Evolutionary conservation across 2,329 filamentous ascomycete genomes (phyloP), one percentile per base, ranked within the genome.

Genomic region (Emergomyces orientalis): DNA sequence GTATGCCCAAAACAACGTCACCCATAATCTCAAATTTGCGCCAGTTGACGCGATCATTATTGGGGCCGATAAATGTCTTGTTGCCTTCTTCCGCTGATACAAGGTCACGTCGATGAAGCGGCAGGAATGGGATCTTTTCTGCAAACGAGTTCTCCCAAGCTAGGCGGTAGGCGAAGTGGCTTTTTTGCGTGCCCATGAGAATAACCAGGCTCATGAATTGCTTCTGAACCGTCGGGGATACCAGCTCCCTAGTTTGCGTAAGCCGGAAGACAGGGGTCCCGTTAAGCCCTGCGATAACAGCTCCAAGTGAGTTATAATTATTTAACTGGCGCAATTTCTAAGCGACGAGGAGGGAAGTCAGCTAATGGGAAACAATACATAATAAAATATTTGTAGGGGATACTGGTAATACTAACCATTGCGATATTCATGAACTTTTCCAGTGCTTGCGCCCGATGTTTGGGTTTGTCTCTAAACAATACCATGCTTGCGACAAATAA

Each of bases 1-100:
- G 95, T 62, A 99, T 87, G 1, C 90, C 88, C 64, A 97, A 81
- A 61, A 97, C 83, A 5, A 97, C 89, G 69, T 97, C 93, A 7
- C 92, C 92, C 76, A 97, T 86, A 39, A 99, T 88, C 75, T 97
- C 93, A 70, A 97, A 99, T 73, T 99, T 99, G 76, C 88, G 91
- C 94, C 94, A 99, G 73, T 97, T 97, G 73, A 99, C 90, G 60
- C 90, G 82, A 66, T 90, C 85, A 66, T 81, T 85, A 64, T 85
- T 82, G 1, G 84, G 81, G 8, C 89, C 90, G 1, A 97, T 80
- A 73, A 96, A 93, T 0, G 94, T 97, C 70, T 85, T 86, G 75
- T 94, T 97, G 41, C 93, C 94, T 75, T 96, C 90, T 71, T 96
- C 91, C 0, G 94, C 93, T 14, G 89, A 91, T 1, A 96, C 91